Evolutionary conservation across 768 basidiomycete genomes (phyloP).

Genomic region (Suillus spraguei): DNA sequence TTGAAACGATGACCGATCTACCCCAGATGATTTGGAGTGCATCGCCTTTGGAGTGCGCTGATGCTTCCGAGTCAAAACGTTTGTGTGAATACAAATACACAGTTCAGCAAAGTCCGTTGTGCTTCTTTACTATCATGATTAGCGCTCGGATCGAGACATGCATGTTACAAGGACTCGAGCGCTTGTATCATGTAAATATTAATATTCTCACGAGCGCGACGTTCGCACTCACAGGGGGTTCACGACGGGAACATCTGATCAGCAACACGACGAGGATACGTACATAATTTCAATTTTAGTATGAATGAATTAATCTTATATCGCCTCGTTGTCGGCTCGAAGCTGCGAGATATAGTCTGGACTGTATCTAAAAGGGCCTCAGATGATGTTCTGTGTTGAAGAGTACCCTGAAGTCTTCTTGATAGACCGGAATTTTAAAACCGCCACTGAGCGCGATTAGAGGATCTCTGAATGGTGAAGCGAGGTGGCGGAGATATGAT

Average conservation of each 20-base stretch:
- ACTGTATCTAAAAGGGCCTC: no score
- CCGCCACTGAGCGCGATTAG: neutral
- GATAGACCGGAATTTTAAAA: neutral
- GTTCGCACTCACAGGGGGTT: neutral
- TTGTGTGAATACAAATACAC: neutral
- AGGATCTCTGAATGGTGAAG: neutral
- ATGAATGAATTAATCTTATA: conserved; percentile 6
- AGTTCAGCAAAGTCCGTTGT: neutral
- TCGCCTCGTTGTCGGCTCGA: neutral
- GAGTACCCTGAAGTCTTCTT: neutral
- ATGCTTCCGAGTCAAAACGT: conserved; percentile 3
- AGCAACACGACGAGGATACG: neutral
- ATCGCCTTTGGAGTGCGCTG: neutral
- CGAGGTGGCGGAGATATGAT: conserved; percentile 6
- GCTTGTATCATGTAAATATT: no score
- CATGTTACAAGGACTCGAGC: no score
- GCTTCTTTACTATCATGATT: neutral
- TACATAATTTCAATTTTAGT: neutral
- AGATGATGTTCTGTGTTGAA: no score
- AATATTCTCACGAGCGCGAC: conserved; percentile 5
- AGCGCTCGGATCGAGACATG: neutral
- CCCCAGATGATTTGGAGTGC: conserved; percentile 1
- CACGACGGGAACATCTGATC: neutral
- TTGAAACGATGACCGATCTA: neutral
- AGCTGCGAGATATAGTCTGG: neutral